Conservation (phyloP, 2,329 filamentous ascomycete species). For the Fusarium chaquense region DNA sequence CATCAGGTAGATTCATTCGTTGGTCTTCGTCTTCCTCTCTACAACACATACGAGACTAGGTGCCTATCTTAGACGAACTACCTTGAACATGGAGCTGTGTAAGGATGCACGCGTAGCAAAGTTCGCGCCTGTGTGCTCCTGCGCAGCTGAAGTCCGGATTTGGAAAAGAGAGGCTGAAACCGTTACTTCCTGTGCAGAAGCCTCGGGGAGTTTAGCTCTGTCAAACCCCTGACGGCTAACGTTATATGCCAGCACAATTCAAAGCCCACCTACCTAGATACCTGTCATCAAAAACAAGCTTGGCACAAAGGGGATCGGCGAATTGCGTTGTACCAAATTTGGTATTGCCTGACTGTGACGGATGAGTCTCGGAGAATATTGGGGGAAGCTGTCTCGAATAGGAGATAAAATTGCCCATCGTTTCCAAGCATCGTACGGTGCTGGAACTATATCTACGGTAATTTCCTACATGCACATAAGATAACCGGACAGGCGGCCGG, state of each 20-base stretch:
- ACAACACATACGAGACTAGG: background rate
- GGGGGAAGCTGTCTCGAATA: slow-evolving; percentile 13
- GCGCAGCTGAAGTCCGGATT: background rate
- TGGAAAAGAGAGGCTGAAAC: slow-evolving; percentile 24
- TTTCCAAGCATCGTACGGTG: background rate
- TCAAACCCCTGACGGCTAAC: slow-evolving; percentile 9
- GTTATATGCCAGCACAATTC: slow-evolving; percentile 8
- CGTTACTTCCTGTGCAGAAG: slow-evolving; percentile 9
- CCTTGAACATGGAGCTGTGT: background rate
- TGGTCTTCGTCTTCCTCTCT: background rate
- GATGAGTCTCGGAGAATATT: slow-evolving; percentile 1
- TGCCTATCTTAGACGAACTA: too few species aligned
- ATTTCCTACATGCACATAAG: background rate
- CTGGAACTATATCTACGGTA: background rate
- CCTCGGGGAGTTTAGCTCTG: background rate
- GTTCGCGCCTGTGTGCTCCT: background rate
- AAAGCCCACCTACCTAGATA: background rate
- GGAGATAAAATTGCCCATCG: slow-evolving; percentile 18
- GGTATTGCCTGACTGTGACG: background rate
- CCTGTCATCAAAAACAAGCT: background rate
- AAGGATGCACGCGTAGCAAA: background rate
- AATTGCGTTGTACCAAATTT: background rate
- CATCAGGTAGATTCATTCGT: background rate
- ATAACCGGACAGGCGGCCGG: background rate
- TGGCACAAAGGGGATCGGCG: background rate